These are phyloP conservation scores for Plasmodium relictum DNA, from an alignment of 169 alveolate genomes.

Conservation along the genomic window DNA sequence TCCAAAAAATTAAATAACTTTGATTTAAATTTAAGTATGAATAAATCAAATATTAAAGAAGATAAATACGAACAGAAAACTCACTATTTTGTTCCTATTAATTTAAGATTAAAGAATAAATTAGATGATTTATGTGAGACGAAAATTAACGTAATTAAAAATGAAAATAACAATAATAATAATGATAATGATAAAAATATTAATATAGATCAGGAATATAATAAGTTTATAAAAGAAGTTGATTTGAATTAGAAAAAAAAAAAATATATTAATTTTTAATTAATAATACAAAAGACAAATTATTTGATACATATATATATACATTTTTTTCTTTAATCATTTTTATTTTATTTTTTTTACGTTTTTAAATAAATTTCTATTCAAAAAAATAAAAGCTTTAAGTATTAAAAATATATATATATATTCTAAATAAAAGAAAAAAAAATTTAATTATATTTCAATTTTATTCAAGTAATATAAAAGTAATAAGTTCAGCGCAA, in stretches of 20 bases:
- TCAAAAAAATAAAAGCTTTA: background rate
- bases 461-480: slow-evolving; percentile 45
- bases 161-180: background rate
- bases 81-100: slow-evolving; percentile 71
- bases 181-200: slow-evolving; percentile 17
- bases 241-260: slow-evolving; percentile 19
- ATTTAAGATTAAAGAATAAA: slow-evolving; percentile 68
- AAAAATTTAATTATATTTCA: slow-evolving; percentile 19
- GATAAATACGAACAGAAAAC: background rate
- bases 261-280: no score
- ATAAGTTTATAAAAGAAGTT: slow-evolving; percentile 67
- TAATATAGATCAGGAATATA: slow-evolving; percentile 54
- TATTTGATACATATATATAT: slow-evolving; percentile 8
- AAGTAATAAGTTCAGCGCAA: slow-evolving; percentile 52
- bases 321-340: background rate
- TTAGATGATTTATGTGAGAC: slow-evolving; percentile 65
- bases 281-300: no score
- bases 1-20: slow-evolving; percentile 1
- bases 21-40: slow-evolving; percentile 1
- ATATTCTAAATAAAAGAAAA: background rate
- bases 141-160: slow-evolving; percentile 31
- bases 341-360: slow-evolving; percentile 1
- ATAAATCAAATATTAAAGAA: slow-evolving; percentile 3
- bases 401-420: background rate
- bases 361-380: background rate